Conservation (phyloP, 225 moss, liverwort and hornwort species). For the Lunularia cruciata region DNA sequence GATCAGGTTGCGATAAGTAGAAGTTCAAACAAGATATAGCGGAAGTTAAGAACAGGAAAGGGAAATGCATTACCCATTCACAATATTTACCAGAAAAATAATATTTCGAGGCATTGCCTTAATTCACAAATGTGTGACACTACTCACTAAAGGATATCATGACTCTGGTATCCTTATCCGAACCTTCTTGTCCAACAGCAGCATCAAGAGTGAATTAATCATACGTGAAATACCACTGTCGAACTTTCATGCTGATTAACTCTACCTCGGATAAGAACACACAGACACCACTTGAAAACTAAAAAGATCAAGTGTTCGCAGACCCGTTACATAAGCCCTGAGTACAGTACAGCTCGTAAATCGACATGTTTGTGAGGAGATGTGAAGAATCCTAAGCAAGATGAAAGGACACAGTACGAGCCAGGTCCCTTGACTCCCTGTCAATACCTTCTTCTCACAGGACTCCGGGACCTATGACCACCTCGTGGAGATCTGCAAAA, state of each 20-base stretch:
- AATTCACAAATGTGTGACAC: slow-evolving; percentile 9
- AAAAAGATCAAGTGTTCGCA: slow-evolving; percentile 21
- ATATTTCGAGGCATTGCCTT: slow-evolving; percentile 1
- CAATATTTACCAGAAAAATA: slow-evolving; percentile 13
- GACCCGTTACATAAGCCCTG: slow-evolving; percentile 10
- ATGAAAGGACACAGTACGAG: background rate
- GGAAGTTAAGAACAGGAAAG: too few species aligned
- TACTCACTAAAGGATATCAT: slow-evolving; percentile 6
- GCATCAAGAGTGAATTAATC: background rate
- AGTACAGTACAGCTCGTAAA: slow-evolving; percentile 11
- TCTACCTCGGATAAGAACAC: slow-evolving; percentile 15
- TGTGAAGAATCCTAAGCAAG: background rate
- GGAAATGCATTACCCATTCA: too few species aligned
- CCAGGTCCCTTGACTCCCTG: background rate
- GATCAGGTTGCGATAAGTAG: too few species aligned
- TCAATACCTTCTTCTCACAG: slow-evolving; percentile 56
- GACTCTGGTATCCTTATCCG: slow-evolving; percentile 4
- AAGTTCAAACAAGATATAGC: too few species aligned
- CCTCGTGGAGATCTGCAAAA: slow-evolving; percentile 83
- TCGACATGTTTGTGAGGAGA: background rate
- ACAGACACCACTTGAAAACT: slow-evolving; percentile 24
- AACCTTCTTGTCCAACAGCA: background rate
- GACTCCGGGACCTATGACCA: slow-evolving; percentile 90
- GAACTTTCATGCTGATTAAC: background rate
- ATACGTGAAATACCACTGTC: background rate